These are phyloP conservation scores for Didymella lethalis DNA, from an alignment of 2,329 filamentous ascomycete genomes.

Conservation along the genomic window DNA sequence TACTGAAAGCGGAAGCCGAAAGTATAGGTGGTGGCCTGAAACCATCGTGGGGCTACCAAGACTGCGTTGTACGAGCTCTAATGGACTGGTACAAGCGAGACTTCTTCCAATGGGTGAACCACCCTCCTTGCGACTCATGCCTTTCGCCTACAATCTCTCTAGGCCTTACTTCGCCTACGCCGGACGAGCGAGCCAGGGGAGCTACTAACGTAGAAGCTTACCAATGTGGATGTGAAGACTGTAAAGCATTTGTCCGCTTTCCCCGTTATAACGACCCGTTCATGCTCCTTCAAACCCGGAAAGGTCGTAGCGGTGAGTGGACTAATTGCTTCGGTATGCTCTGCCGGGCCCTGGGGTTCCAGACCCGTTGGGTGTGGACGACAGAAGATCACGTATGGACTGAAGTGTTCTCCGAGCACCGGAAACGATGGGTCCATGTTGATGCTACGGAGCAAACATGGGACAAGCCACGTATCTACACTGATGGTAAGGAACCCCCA, in stretches of 20 bases:
- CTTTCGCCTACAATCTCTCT: not conserved
- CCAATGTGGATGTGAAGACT: no score
- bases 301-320: slow-evolving; percentile 93
- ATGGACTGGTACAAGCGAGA: not conserved
- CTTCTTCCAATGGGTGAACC: not conserved
- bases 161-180: not conserved
- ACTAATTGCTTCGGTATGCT: slow-evolving; percentile 99
- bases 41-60: not conserved
- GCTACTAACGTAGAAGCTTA: not conserved
- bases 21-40: not conserved
- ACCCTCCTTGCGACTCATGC: not conserved
- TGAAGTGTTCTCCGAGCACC: slow-evolving; percentile 93
- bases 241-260: slow-evolving; percentile 64
- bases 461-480: slow-evolving; percentile 92
- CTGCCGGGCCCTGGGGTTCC: slow-evolving; percentile 87
- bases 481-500: slow-evolving; percentile 68
- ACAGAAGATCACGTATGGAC: slow-evolving; percentile 98
- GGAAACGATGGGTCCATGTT: slow-evolving; percentile 94
- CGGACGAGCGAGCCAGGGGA: not conserved
- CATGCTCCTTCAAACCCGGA: slow-evolving; percentile 83
- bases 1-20: not conserved
- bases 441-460: slow-evolving; percentile 93
- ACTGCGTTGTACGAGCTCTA: not conserved
- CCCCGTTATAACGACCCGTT: slow-evolving; percentile 96
- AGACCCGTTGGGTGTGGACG: slow-evolving; percentile 98